Percentiles rank a stretch among this genome's conserved stretches.
phyloP scores from a whole-genome alignment of 2,329 filamentous ascomycete species.

The Scopulariopsis brevicaulis region DNA sequence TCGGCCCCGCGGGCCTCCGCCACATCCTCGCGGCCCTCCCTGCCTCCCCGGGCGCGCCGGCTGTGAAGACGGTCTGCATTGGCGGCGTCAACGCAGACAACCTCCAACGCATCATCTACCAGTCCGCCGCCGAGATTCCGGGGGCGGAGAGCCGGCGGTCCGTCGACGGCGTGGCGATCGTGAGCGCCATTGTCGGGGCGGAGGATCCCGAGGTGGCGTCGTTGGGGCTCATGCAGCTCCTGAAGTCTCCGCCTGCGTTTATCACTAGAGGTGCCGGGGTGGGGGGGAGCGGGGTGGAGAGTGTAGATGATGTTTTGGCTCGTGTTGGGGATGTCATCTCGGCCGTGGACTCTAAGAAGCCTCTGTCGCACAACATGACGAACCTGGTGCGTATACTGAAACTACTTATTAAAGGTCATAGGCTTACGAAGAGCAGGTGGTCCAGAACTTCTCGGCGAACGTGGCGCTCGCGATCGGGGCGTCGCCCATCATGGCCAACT shows the following conservation, averaged over 20 bases:
- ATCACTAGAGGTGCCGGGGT: conserved; percentile 3
- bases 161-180: conserved; percentile 75
- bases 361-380: conserved; percentile 93
- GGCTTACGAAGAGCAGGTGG: conserved; percentile 34
- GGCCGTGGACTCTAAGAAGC: conserved; percentile 49
- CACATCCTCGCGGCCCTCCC: conserved; percentile 47
- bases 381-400: conserved; percentile 48
- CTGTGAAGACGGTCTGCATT: conserved; percentile 67
- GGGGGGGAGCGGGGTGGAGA: background rate
- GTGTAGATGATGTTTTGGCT: background rate
- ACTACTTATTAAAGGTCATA: background rate
- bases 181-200: conserved; percentile 77
- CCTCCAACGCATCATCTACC: conserved; percentile 60
- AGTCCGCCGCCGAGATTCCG: conserved; percentile 35
- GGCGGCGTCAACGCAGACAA: conserved; percentile 78
- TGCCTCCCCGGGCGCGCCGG: conserved; percentile 18
- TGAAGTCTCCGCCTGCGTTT: conserved; percentile 29
- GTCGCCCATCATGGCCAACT: conserved; percentile 90
- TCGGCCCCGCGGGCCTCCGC: conserved; percentile 44
- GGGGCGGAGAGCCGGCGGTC: conserved; percentile 30
- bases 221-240: conserved; percentile 38
- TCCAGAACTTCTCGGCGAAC: conserved; percentile 91
- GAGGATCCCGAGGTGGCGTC: conserved; percentile 54
- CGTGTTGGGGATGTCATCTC: conserved; percentile 35
- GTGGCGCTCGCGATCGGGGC: conserved; percentile 75